Percentiles rank a stretch among this genome's conserved stretches.
phyloP scores from a whole-genome alignment of 1,139 yeast species.

The Magnusiomyces tetraspermus region DNA sequence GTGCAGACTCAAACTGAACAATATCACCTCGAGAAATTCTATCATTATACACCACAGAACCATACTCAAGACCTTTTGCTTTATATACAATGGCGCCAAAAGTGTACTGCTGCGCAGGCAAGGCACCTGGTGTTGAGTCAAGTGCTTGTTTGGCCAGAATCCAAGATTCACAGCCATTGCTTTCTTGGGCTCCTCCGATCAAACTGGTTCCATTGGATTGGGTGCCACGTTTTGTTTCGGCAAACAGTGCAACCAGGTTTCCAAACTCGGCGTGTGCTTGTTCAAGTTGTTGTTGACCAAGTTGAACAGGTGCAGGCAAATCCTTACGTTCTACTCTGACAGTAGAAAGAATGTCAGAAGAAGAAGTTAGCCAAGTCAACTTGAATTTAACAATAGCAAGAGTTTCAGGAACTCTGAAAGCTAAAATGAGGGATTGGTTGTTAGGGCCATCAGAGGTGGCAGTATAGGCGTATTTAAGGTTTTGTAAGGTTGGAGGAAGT shows the following conservation, averaged over 20 bases:
- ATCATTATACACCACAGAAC: conserved; percentile 23
- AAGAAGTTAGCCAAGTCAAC: conserved; percentile 42
- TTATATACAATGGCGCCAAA: conserved; percentile 53
- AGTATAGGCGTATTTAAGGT: conserved; percentile 19
- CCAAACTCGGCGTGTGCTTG: conserved; percentile 31
- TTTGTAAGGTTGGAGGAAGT: conserved; percentile 24
- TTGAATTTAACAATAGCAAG: conserved; percentile 41
- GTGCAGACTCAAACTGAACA: conserved; percentile 38
- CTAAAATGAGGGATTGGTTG: conserved; percentile 20
- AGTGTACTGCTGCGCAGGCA: conserved; percentile 43
- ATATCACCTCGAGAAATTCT: conserved; percentile 39
- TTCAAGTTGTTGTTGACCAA: conserved; percentile 36
- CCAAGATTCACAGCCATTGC: no score
- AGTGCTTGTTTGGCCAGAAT: conserved; percentile 61
- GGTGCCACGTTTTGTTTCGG: conserved; percentile 45
- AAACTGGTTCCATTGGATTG: no score
- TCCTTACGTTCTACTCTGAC: conserved; percentile 34
- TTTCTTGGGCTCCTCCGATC: conserved; percentile 64
- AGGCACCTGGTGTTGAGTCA: conserved; percentile 55
- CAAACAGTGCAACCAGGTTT: conserved; percentile 50
- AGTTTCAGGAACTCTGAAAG: conserved; percentile 40
- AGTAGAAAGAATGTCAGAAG: conserved; percentile 24
- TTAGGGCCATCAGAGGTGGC: conserved; percentile 16
- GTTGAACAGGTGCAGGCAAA: conserved; percentile 45
- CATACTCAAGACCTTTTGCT: conserved; percentile 25